phyloP scores from a whole-genome alignment of 164 flowering plant species.

The Liriodendron chinense region DNA sequence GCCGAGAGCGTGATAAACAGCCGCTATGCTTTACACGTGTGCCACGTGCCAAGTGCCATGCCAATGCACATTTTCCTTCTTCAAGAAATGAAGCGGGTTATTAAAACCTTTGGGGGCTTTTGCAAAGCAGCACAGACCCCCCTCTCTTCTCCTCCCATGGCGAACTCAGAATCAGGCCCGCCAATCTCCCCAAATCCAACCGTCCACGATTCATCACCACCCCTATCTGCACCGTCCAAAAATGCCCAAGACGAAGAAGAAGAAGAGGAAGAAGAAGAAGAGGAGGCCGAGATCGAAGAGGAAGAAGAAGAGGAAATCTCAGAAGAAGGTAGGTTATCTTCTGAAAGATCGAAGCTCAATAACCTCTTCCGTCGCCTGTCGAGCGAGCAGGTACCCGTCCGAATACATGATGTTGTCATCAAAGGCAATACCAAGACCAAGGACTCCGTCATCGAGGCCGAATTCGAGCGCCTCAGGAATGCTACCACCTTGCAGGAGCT shows the following conservation, averaged over 20 bases:
- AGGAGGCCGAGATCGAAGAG: constrained; percentile 21
- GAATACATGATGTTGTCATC: constrained; percentile 80
- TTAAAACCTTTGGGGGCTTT: too few species aligned
- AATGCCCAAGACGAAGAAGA: not conserved
- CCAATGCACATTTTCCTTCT: too few species aligned
- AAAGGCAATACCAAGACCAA: constrained; percentile 82
- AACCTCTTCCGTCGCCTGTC: constrained; percentile 42
- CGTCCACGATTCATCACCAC: not conserved
- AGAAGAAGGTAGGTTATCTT: constrained; percentile 15
- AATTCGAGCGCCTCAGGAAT: constrained; percentile 40
- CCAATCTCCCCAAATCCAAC: not conserved
- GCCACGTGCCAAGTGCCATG: too few species aligned
- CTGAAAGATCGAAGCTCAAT: constrained; percentile 36
- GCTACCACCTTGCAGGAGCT: constrained; percentile 68
- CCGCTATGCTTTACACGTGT: too few species aligned
- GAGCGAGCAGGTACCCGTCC: constrained; percentile 45
- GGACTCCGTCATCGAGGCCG: constrained; percentile 68
- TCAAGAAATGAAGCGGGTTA: too few species aligned
- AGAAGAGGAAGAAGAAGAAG: not conserved
- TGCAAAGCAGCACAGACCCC: too few species aligned
- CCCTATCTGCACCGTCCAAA: not conserved
- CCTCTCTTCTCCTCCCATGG: not conserved
- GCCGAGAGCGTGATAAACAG: too few species aligned
- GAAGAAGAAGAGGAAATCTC: constrained; percentile 28
- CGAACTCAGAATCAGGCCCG: not conserved